Conservation (phyloP, 2,329 filamentous ascomycete genomes). For the Fusarium xyrophilum region DNA sequence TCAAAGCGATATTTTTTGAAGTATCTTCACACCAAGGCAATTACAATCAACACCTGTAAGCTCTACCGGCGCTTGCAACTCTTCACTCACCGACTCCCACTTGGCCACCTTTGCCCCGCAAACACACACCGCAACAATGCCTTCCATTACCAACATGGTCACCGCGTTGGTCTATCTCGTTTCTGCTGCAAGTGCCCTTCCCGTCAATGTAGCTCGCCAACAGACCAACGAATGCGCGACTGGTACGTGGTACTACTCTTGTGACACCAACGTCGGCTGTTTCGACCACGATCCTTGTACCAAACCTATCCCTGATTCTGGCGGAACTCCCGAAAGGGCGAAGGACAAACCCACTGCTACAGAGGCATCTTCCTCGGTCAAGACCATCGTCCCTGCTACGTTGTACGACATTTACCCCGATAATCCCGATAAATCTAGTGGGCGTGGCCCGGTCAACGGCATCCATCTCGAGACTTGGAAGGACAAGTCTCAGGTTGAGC, state of each 20-base stretch:
- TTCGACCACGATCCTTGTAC: slow-evolving; percentile 10
- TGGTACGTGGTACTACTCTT: slow-evolving; percentile 8
- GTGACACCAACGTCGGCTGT: not conserved
- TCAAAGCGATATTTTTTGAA: not conserved
- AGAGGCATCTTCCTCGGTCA: not conserved
- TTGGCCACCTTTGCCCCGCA: no score
- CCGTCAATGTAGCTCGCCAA: slow-evolving; percentile 7
- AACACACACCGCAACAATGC: slow-evolving; percentile 4
- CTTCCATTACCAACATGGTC: slow-evolving; percentile 10
- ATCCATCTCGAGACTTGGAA: slow-evolving; percentile 36
- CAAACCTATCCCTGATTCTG: not conserved
- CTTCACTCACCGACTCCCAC: not conserved
- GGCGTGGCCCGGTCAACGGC: slow-evolving; percentile 11
- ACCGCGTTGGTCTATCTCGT: slow-evolving; percentile 6
- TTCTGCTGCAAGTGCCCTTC: slow-evolving; percentile 6
- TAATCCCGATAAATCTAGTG: slow-evolving; percentile 18
- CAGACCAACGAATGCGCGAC: slow-evolving; percentile 1
- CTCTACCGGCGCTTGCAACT: not conserved
- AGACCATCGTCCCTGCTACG: not conserved
- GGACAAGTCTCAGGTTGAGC: slow-evolving; percentile 39
- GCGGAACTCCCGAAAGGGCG: not conserved
- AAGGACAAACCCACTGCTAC: not conserved
- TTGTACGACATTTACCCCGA: slow-evolving; percentile 30
- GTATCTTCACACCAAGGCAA: not conserved
- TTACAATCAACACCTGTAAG: not conserved